Base-by-base conservation (phyloP, 2,329 filamentous ascomycete genomes). In the Colletotrichum sp. region DNA sequence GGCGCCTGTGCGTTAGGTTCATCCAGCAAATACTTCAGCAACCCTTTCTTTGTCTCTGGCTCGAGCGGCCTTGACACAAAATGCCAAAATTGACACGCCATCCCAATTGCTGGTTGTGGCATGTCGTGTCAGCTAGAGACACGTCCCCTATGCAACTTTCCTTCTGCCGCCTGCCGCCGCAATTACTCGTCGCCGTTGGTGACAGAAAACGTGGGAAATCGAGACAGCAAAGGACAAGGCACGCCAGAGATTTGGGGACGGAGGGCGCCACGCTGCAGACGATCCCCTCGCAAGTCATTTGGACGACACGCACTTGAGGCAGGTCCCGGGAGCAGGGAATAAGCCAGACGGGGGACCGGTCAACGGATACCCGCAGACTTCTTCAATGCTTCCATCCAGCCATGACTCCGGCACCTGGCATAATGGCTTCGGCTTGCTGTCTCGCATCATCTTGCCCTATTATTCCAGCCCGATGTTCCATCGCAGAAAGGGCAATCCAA, bases 301-400 rank as follows among this genome's bases (percentile, higher is more conserved):
- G 48, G 74, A 69, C 70, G 59, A 74, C 28, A 69, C 71, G 64
- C 70, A 64, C 36, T 43, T 73, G 73, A 75, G 57, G 64, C 70
- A 73, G 43, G 43, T 61, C 21, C 59, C 21, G 18, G 43, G 28
- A 52, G 26, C 70, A 76, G 71, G 74, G 71, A 75, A 71, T 16
- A 75, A 67, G 64, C 66, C n/a, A 32, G 73, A 68, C 39, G 64
- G 43, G 43, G 59, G 59, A 34, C n/a, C 28, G 30, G 67, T 24
- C 36, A 61, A 63, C 63, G 52, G 68, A 34, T 43, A 55, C 18
- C 59, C 52, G 65, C 71, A 55, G 61, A 32, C 60, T 75, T 76
- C 72, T 67, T 75, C 66, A 61, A 71, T 67, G 66, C 66, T 71
- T 76, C 66, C 70, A 74, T 76, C 43, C 64, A 67, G 71, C 34